A percentile compares a stretch with the other conserved stretches of the same genome.
These are phyloP conservation scores for Hyphodiscus sp. DNA, from an alignment of 2,329 filamentous ascomycete species.

Conservation along the genomic window DNA sequence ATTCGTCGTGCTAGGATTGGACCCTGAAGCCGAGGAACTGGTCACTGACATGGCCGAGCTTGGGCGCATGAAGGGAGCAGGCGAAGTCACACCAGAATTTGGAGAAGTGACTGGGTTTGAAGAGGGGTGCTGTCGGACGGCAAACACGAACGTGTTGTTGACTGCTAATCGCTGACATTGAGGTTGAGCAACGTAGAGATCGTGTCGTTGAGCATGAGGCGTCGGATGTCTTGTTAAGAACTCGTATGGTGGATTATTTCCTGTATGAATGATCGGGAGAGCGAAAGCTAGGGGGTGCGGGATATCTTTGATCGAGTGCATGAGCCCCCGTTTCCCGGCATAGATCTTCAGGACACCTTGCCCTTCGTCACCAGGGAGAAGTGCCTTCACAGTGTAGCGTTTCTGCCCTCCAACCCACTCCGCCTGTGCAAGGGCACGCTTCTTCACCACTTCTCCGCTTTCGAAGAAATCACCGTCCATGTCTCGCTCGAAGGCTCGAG, in stretches of 20 bases:
- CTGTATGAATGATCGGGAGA: conserved; percentile 82
- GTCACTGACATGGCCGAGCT: conserved; percentile 60
- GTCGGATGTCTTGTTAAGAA: conserved; percentile 92
- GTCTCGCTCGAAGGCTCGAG: conserved; percentile 72
- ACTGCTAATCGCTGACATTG: conserved; percentile 83
- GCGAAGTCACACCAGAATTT: conserved; percentile 34
- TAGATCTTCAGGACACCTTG: conserved; percentile 85
- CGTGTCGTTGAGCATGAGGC: conserved; percentile 93
- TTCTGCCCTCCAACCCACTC: conserved; percentile 87
- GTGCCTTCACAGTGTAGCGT: conserved; percentile 85
- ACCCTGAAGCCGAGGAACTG: conserved; percentile 49
- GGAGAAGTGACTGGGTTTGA: conserved; percentile 38
- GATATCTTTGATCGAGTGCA: conserved; percentile 96
- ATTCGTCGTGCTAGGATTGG: conserved; percentile 48
- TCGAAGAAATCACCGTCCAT: conserved; percentile 89
- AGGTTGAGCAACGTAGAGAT: conserved; percentile 93
- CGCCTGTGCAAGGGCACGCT: conserved; percentile 81
- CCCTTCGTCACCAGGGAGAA: conserved; percentile 87
- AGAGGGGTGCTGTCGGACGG: conserved; percentile 85
- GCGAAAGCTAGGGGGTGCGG: conserved; percentile 86
- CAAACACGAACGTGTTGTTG: conserved; percentile 98
- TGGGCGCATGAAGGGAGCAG: conserved; percentile 56
- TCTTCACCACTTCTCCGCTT: conserved; percentile 78
- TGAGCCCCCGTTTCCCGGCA: conserved; percentile 86
- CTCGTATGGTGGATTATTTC: conserved; percentile 89